Base-by-base conservation (phyloP, 192 early-diverging fungal species). In the Allomyces macrogynus region DNA sequence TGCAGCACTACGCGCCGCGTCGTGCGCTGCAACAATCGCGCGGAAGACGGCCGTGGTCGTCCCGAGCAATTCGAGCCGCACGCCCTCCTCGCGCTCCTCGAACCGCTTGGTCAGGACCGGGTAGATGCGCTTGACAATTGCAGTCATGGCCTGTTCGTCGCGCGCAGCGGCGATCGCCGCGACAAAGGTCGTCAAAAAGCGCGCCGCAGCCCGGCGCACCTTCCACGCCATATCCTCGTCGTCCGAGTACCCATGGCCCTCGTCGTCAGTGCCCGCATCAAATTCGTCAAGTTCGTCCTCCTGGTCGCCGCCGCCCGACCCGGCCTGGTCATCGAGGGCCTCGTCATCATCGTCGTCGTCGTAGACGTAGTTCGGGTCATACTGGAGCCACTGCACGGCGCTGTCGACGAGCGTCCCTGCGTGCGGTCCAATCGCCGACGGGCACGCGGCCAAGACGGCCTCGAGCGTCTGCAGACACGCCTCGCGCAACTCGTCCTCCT, bases 151-250 rank as follows among this genome's bases (percentile, higher is more conserved):
- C 16, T 20, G 49, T 3, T 57, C 49, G 49, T n/a, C 49, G 11
- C 86, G 83, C 0, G 89, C 89, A 32, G 74, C 79, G 63, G 92
- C 86, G 24, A 83, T 73, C 12, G 82, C 77, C 5, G 80, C 65
- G 7, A 40, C 32, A 40, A 40, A 40, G 16, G 49, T 57, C 49
- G 49, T 20, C 1, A 93, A 70, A 7, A 91, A 67, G 67, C 88
- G 89, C 10, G 85, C 78, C n/a, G 87, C 77, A 1, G 89, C 82
- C 12, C 86, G 77, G 61, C 91, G 86, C 9, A 92, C 91, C 69
- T 93, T 93, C 90, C 89, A 93, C 1, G 88, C 89, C 66, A 92
- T 78, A 67, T 93, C 91, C 62, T 93, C 91, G 57, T 93, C 89
- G 64, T 93, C 91, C 8, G 87, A 88, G 72, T 87, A 90, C 77